Evolutionary conservation across 192 early-diverging fungal genomes (phyloP).

Genomic region (Spizellomyces punctatus): DNA sequence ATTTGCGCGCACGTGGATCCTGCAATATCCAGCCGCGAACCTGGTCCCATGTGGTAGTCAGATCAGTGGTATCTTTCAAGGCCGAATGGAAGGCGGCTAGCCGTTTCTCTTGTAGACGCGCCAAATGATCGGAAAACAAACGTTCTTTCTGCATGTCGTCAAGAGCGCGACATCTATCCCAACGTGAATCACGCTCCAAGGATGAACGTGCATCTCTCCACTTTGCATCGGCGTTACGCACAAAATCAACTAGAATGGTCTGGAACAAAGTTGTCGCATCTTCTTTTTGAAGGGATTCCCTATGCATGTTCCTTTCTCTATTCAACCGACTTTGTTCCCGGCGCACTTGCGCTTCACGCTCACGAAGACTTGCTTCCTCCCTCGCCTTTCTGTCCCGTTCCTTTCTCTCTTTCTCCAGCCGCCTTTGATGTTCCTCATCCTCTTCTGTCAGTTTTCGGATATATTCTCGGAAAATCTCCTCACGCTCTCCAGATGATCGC

Average conservation of each 20-base stretch:
- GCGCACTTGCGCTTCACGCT: constrained; percentile 58
- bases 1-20: constrained; percentile 40
- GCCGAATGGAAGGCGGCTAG: constrained; percentile 45
- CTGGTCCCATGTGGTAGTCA: constrained; percentile 52
- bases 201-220: constrained; percentile 37
- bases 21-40: constrained; percentile 29
- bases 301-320: constrained; percentile 40
- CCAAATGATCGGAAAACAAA: constrained; percentile 49
- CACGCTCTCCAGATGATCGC: constrained; percentile 61
- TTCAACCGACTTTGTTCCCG: constrained; percentile 39
- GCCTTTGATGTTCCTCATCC: constrained; percentile 9
- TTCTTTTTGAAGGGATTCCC: constrained; percentile 33
- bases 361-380: constrained; percentile 57
- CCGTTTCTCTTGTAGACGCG: constrained; percentile 41
- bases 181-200: constrained; percentile 51
- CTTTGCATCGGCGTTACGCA: constrained; percentile 49
- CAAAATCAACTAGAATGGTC: constrained; percentile 52
- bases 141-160: constrained; percentile 32
- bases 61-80: constrained; percentile 36
- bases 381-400: constrained; percentile 46
- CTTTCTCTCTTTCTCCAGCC: constrained; percentile 28
- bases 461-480: constrained; percentile 73
- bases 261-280: constrained; percentile 50
- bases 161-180: constrained; percentile 35
- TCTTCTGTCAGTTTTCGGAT: constrained; percentile 46